Evolutionary conservation across 768 basidiomycete genomes (phyloP).

Genomic region (Tulasnella sp.): DNA sequence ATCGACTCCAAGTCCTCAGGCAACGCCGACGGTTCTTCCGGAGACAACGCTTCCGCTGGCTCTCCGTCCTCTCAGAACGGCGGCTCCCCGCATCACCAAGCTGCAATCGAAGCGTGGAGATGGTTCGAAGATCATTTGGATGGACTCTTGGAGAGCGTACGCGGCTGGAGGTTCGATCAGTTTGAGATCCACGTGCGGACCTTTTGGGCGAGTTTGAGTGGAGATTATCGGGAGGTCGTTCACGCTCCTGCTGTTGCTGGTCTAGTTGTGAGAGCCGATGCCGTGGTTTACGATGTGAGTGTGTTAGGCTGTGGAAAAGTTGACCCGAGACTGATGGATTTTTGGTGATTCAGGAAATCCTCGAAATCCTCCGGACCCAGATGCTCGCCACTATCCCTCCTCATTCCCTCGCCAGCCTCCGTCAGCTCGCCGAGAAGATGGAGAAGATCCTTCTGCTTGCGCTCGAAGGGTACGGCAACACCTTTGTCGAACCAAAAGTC

Average conservation of each 20-base stretch:
- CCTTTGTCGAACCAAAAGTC: slow-evolving; percentile 86
- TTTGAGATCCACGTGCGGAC: slow-evolving; percentile 79
- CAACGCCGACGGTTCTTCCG: slow-evolving; percentile 51
- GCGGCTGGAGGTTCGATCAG: slow-evolving; percentile 76
- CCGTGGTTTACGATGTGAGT: slow-evolving; percentile 83
- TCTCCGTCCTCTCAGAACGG: not conserved
- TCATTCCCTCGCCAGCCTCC: slow-evolving; percentile 57
- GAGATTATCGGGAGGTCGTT: slow-evolving; percentile 76
- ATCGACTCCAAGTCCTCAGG: slow-evolving; percentile 39
- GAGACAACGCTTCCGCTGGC: not conserved
- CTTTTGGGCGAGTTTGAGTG: slow-evolving; percentile 72
- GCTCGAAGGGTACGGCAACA: slow-evolving; percentile 74
- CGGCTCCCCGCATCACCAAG: slow-evolving; percentile 59
- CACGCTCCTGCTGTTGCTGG: slow-evolving; percentile 84
- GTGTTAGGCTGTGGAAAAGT: not conserved
- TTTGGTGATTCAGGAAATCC: slow-evolving; percentile 55
- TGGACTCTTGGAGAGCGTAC: slow-evolving; percentile 65
- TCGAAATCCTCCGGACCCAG: slow-evolving; percentile 76
- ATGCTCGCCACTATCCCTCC: slow-evolving; percentile 72
- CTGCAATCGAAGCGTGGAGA: slow-evolving; percentile 80
- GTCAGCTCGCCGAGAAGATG: slow-evolving; percentile 83
- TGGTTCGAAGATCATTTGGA: slow-evolving; percentile 92
- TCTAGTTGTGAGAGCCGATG: slow-evolving; percentile 83
- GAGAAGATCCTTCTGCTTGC: slow-evolving; percentile 79
- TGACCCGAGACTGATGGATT: not conserved